Percentiles rank a stretch among this genome's conserved stretches.
phyloP scores from a whole-genome alignment of 176 grass and related monocot species.

The Neostapfia colusana region DNA sequence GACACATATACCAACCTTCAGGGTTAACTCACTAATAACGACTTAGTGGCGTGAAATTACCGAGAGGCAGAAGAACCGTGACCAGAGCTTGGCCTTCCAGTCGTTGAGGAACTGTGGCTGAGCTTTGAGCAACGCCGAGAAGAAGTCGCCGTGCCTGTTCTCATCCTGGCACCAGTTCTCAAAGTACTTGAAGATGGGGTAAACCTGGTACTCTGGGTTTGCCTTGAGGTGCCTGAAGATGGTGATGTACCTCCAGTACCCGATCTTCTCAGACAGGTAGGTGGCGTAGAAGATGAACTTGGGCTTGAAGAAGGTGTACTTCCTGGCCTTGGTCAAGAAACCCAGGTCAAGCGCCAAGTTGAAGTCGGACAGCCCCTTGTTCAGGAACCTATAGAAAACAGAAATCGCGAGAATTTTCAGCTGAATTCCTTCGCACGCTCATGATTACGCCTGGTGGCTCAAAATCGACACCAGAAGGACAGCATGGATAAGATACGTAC shows the following conservation, averaged over 20 bases:
- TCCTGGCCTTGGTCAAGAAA: conserved; percentile 97
- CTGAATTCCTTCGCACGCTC: neutral
- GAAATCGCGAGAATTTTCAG: conserved; percentile 2
- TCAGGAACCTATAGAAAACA: conserved; percentile 69
- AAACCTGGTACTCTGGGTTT: conserved; percentile 82
- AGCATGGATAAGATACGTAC: conserved; percentile 42
- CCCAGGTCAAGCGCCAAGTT: conserved; percentile 92
- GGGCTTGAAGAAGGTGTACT: conserved; percentile 99
- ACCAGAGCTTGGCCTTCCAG: conserved; percentile 98
- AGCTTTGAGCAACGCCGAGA: conserved; percentile 88
- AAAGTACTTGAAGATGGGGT: conserved; percentile 99
- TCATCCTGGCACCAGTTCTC: conserved; percentile 99
- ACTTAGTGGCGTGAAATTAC: conserved; percentile 48
- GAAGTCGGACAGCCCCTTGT: conserved; percentile 95
- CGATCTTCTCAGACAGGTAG: conserved; percentile 94
- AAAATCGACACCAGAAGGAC: neutral
- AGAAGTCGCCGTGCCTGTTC: conserved; percentile 95
- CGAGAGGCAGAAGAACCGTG: conserved; percentile 96
- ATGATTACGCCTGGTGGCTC: neutral
- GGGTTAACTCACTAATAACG: conserved; percentile 16
- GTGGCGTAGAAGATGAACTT: conserved; percentile 99
- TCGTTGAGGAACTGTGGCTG: conserved; percentile 96
- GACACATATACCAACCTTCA: neutral
- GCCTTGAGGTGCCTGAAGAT: conserved; percentile 90
- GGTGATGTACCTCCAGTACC: conserved; percentile 99